These are phyloP conservation scores for Mangifera indica DNA, from an alignment of 345 rosid species.

Conservation along the genomic window DNA sequence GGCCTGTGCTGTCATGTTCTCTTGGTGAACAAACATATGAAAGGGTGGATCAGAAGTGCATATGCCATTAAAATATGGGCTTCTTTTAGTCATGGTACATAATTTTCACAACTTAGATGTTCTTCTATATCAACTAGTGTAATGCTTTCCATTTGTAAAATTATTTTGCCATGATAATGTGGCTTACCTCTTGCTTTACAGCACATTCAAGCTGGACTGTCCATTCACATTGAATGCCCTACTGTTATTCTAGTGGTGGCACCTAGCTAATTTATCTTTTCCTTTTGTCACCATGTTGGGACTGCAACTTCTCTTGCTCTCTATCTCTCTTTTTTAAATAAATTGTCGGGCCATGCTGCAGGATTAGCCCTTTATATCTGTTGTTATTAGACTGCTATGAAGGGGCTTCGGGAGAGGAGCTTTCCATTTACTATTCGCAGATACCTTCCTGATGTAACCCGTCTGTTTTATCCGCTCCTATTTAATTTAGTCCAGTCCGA, in stretches of 20 bases:
- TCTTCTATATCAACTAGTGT: neutral
- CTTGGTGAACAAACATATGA: neutral
- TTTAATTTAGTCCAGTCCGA: too few species aligned
- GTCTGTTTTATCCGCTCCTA: too few species aligned
- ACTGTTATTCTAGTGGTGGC: neutral
- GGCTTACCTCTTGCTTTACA: neutral
- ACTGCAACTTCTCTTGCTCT: neutral
- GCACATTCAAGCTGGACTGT: neutral
- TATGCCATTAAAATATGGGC: neutral
- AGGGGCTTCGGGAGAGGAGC: constrained; percentile 80
- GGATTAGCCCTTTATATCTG: neutral
- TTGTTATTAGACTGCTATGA: constrained; percentile 71
- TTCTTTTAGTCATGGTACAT: neutral
- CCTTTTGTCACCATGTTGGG: neutral
- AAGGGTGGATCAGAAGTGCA: neutral
- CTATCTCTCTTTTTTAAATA: too few species aligned
- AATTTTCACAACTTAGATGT: neutral
- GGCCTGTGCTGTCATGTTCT: neutral
- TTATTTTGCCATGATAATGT: neutral
- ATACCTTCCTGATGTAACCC: constrained; percentile 80
- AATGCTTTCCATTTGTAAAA: neutral
- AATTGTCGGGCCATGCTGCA: neutral
- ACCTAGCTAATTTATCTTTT: neutral
- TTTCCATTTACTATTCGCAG: constrained; percentile 87
- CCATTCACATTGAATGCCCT: neutral